Evolutionary conservation across 768 basidiomycete genomes (phyloP).

Genomic region (Agrocybe praecox): DNA sequence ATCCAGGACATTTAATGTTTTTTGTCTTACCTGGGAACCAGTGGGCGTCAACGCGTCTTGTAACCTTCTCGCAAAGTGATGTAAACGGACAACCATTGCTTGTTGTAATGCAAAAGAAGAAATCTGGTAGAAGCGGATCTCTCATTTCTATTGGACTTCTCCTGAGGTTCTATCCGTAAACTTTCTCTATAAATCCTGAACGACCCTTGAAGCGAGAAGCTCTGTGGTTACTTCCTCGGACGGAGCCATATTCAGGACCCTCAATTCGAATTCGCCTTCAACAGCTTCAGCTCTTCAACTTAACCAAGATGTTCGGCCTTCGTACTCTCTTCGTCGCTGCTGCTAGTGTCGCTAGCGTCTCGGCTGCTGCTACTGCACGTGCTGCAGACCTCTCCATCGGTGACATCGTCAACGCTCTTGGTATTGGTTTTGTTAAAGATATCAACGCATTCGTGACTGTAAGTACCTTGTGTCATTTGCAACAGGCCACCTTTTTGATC

Average conservation of each 20-base stretch:
- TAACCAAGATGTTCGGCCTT: conserved; percentile 6
- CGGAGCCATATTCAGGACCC: background rate
- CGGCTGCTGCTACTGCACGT: background rate
- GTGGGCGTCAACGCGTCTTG: background rate
- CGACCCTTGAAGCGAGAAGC: background rate
- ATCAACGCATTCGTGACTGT: conserved; percentile 44
- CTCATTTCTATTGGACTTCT: background rate
- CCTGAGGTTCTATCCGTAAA: background rate
- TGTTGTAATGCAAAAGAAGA: no score
- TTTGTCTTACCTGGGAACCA: background rate
- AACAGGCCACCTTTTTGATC: background rate
- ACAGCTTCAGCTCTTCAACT: background rate
- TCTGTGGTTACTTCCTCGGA: background rate
- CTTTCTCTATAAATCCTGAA: background rate
- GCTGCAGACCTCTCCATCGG: conserved; percentile 9
- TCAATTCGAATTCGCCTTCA: background rate
- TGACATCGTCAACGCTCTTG: conserved; percentile 38
- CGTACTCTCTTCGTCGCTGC: conserved; percentile 2
- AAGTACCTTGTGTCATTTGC: no score
- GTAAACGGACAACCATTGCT: background rate
- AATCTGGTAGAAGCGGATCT: background rate
- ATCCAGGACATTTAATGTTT: background rate
- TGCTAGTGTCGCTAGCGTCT: background rate
- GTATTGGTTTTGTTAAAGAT: conserved; percentile 39
- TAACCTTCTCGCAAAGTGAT: background rate